Base-by-base conservation (phyloP, 1,139 yeast species). In the Debaryomyces sp. region DNA sequence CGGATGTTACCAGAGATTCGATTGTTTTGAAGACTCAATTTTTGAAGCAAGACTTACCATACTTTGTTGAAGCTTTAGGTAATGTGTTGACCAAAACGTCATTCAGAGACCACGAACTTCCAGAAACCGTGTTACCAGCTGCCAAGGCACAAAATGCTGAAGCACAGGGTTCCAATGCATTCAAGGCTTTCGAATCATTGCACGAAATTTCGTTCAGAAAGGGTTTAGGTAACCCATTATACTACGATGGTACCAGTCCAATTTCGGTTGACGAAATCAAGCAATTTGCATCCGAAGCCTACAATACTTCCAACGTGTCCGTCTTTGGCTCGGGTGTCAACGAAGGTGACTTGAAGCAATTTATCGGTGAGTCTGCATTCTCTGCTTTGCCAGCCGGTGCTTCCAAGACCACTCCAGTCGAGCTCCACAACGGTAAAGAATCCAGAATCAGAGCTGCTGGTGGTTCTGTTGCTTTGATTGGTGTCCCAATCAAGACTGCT, bases 1-100 rank as follows among this genome's bases (percentile, higher is more conserved):
- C 96, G 43, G 63, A 70, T 50, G 86, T 90, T 59, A 84, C 90
- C 67, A 87, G 97, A 77, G 98, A 94, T 68, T 78, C 86, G 62
- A 81, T 95, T 57, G 81, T 88, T 55, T 81, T 94, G 66, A 80
- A 83, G 59, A 85, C 98, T 50, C 79, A 82, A 60, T 94, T 94
- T 77, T 81, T 94, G 71, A 85, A 86, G 69, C 89, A 88, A 71
- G 89, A 87, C 63, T 82, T 95, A 65, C 98, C 98, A 56, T 94
- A 84, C 80, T 94, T 84, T 69, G 96, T 92, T 54, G 89, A 88
- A 64, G 89, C 91, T 42, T 77, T 95, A 52, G 94, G 89, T 61
- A 87, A 87, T 63, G 88, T 88, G 48, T 74, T 91, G 56, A 73
- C 86, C 62, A 79, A 82, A 69, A 82, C 96, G 50, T 73, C 86